Evolutionary conservation across 768 basidiomycete genomes (phyloP).

Genomic region (Saitozyma sp.): DNA sequence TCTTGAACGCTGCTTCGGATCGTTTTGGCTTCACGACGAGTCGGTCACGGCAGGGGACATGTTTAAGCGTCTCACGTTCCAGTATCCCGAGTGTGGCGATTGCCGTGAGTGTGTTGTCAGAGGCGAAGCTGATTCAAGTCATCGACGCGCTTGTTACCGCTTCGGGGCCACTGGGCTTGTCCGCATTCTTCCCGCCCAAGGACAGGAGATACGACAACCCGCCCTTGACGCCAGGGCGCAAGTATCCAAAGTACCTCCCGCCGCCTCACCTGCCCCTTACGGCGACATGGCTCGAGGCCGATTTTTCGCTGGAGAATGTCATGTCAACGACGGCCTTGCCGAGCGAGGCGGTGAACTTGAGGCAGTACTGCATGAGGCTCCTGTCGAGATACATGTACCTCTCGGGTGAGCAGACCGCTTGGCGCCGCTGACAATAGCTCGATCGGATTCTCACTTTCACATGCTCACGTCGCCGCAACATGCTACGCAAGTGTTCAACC

Average conservation of each 20-base stretch:
- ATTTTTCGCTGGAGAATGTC: conserved; percentile 42
- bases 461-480: conserved; percentile 37
- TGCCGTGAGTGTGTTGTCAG: conserved; percentile 34
- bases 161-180: conserved; percentile 45
- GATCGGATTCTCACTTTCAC: conserved; percentile 44
- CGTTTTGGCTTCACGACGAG: conserved; percentile 40
- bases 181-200: conserved; percentile 47
- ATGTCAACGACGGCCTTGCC: conserved; percentile 33
- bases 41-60: conserved; percentile 37
- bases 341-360: conserved; percentile 29
- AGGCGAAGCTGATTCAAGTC: not conserved
- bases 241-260: conserved; percentile 28
- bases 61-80: conserved; percentile 51
- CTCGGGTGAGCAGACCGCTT: conserved; percentile 26
- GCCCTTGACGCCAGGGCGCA: conserved; percentile 3
- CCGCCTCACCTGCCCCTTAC: conserved; percentile 49
- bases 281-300: conserved; percentile 49
- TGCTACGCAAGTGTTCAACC: conserved; percentile 31
- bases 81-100: conserved; percentile 50
- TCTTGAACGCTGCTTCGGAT: conserved; percentile 47
- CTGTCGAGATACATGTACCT: conserved; percentile 47
- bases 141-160: conserved; percentile 46
- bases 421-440: conserved; percentile 5
- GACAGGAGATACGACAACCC: conserved; percentile 24
- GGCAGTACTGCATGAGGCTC: conserved; percentile 42